Percentiles rank a stretch among this genome's conserved stretches.
Conservation (phyloP, 768 basidiomycete species). For the Pleurotus djamor region DNA sequence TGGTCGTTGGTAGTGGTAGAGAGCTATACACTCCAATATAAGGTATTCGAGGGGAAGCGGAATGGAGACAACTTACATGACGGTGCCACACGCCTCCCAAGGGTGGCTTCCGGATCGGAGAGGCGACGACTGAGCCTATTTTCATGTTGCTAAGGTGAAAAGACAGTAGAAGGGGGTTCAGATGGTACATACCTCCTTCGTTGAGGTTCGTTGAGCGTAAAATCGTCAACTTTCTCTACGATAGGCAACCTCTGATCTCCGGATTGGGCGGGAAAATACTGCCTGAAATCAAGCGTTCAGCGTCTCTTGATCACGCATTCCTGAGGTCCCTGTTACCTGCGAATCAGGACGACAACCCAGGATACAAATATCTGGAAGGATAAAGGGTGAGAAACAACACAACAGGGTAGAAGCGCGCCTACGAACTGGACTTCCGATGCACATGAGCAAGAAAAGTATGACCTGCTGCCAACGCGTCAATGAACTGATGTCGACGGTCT, state of each 20-base stretch:
- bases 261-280: slow-evolving; percentile 72
- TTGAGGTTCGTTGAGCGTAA: not conserved
- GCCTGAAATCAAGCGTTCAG: slow-evolving; percentile 28
- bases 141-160: too few relatives aligned
- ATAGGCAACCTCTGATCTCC: slow-evolving; percentile 33
- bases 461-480: slow-evolving; percentile 70
- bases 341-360: slow-evolving; percentile 79
- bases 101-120: slow-evolving; percentile 33
- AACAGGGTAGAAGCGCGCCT: not conserved
- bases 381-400: not conserved
- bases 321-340: slow-evolving; percentile 46
- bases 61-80: not conserved
- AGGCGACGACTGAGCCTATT: slow-evolving; percentile 23
- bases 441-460: slow-evolving; percentile 76
- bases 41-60: too few relatives aligned
- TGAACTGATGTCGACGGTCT: slow-evolving; percentile 63
- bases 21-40: not conserved
- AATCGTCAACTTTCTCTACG: not conserved
- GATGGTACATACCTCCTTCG: not conserved
- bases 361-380: slow-evolving; percentile 68
- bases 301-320: not conserved
- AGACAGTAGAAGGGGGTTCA: too few relatives aligned
- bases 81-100: slow-evolving; percentile 21
- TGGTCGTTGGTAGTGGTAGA: not conserved
- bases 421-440: slow-evolving; percentile 70